These are phyloP conservation scores for Paramecium sexaurelia DNA, from an alignment of 73 alveolate species.

Conservation along the genomic window DNA sequence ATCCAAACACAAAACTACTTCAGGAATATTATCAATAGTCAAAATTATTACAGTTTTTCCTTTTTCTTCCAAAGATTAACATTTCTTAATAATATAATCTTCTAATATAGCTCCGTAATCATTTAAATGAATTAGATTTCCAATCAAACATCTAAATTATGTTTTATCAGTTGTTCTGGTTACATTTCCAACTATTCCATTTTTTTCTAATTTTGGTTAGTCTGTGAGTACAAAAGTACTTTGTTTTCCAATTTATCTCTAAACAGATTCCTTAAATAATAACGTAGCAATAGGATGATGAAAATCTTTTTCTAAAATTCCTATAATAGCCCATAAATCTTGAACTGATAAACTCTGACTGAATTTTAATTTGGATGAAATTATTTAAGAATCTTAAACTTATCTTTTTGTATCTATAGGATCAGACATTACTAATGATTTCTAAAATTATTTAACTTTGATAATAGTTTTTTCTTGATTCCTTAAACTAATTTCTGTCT, in stretches of 20 bases:
- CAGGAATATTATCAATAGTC: background rate
- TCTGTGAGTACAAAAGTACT: constrained; percentile 50
- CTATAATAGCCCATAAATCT: constrained; percentile 64
- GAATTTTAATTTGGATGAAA: background rate
- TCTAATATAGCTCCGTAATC: background rate
- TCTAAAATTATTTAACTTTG: background rate
- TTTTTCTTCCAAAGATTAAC: background rate
- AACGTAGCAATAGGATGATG: constrained; percentile 63
- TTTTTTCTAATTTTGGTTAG: background rate
- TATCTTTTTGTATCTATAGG: constrained; percentile 17
- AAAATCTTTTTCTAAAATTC: constrained; percentile 61
- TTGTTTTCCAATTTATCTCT: constrained; percentile 28
- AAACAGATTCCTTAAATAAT: constrained; percentile 59
- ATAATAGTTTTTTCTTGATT: background rate
- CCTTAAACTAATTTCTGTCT: background rate
- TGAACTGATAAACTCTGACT: background rate
- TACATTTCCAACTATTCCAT: constrained; percentile 44
- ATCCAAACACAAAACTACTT: constrained; percentile 31
- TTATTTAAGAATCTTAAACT: background rate
- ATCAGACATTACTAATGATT: background rate
- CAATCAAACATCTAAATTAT: constrained; percentile 20
- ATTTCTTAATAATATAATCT: background rate
- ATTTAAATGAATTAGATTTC: background rate
- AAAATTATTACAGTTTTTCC: constrained; percentile 57
- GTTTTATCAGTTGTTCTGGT: constrained; percentile 45